Percentiles rank a stretch among this genome's conserved stretches.
These are phyloP conservation scores for Neurospora sp. DNA, from an alignment of 495 filamentous ascomycete genomes.

Conservation along the genomic window DNA sequence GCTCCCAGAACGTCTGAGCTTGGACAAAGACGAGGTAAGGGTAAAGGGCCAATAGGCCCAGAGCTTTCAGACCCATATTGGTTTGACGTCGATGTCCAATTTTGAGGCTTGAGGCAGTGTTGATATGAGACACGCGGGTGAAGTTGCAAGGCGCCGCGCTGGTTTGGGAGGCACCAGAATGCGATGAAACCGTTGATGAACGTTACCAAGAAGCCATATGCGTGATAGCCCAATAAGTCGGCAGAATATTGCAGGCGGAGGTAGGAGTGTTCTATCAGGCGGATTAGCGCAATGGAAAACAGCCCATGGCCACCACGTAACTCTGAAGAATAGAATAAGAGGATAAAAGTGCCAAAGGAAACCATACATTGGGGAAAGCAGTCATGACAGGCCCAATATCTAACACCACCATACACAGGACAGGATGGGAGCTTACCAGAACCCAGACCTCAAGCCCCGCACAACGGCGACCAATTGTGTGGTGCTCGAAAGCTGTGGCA, in stretches of 20 bases:
- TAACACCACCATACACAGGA: background rate
- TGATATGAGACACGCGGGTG: too few relatives aligned
- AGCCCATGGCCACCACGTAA: background rate
- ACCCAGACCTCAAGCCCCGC: background rate
- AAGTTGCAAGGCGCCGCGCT: too few relatives aligned
- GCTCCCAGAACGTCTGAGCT: conserved; percentile 28
- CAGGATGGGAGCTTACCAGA: background rate
- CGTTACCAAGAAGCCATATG: background rate
- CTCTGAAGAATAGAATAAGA: background rate
- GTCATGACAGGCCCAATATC: background rate
- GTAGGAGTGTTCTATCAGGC: background rate
- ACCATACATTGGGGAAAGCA: too few relatives aligned
- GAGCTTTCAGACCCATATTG: background rate
- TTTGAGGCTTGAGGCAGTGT: too few relatives aligned
- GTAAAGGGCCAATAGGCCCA: conserved; percentile 7
- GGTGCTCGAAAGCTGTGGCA: background rate
- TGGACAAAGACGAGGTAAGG: background rate
- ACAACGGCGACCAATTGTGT: background rate
- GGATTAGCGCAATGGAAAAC: background rate
- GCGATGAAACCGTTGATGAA: background rate
- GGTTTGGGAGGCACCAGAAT: background rate
- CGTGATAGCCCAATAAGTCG: background rate
- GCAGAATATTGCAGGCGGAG: background rate
- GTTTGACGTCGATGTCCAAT: too few relatives aligned
- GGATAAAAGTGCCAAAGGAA: too few relatives aligned